Evolutionary conservation across 345 rosid species (phyloP), one percentile per base, ranked within the genome.

Genomic region (Trapa incisa): DNA sequence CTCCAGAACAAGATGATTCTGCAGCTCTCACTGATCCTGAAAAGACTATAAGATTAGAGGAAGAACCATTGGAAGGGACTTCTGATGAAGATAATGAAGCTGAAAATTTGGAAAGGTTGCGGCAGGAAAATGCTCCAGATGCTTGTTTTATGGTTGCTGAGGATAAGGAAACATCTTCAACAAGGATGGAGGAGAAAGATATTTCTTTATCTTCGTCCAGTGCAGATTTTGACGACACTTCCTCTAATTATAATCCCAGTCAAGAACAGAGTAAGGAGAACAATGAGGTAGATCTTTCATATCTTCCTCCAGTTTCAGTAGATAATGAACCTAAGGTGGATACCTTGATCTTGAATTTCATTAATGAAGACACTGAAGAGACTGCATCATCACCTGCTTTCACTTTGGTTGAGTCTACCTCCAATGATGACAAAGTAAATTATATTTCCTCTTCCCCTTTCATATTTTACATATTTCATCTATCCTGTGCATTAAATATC

Each of bases 181-280:
- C 15, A 58, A 50, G 37, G 11, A 63, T n/a, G n/a, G 70, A 65
- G 67, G 66, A 61, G 64, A 77, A 74, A 70, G 42, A 14, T 67
- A 52, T 4, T 41, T 71, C 42, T 65, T 52, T 70, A 37, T 67
- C 73, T 73, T 61, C 75, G 67, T 62, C 74, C 4, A 72, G 67
- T 60, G 33, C 73, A 32, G 76, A 36, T 68, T 72, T 65, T 2
- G 12, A 57, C 41, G n/a, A 43, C 48, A 53, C 69, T 48, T 41
- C 63, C 32, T 36, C 61, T 1, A 66, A 52, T 75, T 52, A 38
- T 15, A 0, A 60, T 70, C 69, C 45, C 67, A 66, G 72, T 52
- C 61, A 65, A 73, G 76, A 78, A 75, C 70, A 71, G 64, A 52
- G 17, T 13, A 47, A 66, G 66, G 61, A 45, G n/a, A 47, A 69